Evolutionary conservation across 768 basidiomycete genomes (phyloP).

Genomic region (Hypholoma sublateritium): DNA sequence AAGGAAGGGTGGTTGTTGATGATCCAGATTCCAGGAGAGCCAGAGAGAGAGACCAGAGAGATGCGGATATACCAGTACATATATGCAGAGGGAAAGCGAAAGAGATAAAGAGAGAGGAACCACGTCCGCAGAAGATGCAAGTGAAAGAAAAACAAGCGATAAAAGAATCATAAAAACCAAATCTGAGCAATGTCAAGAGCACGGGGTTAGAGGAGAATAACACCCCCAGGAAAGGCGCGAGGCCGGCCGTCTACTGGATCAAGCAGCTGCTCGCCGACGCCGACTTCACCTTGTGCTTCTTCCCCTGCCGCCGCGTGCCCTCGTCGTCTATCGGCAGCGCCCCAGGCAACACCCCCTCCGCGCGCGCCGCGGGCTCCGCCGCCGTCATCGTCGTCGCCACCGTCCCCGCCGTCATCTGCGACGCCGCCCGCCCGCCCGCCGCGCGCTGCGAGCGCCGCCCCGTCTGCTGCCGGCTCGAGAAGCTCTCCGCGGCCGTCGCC

Average conservation of each 20-base stretch:
- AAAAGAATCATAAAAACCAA: neutral
- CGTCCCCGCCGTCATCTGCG: slow-evolving; percentile 2
- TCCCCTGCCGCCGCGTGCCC: slow-evolving; percentile 21
- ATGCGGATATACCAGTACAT: slow-evolving; percentile 17
- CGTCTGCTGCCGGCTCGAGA: slow-evolving; percentile 31
- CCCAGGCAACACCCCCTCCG: slow-evolving; percentile 29
- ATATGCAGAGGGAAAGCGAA: slow-evolving; percentile 6
- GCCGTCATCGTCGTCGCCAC: slow-evolving; percentile 1
- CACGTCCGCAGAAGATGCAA: too few species aligned
- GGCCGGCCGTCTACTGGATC: slow-evolving; percentile 36
- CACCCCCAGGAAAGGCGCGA: slow-evolving; percentile 1
- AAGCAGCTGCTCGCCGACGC: slow-evolving; percentile 42
- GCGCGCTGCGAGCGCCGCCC: slow-evolving; percentile 19
- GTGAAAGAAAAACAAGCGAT: neutral
- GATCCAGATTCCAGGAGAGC: slow-evolving; percentile 6
- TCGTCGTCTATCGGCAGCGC: slow-evolving; percentile 30
- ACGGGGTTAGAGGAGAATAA: slow-evolving; percentile 10
- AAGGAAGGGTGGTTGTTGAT: neutral
- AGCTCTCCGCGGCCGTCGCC: slow-evolving; percentile 48
- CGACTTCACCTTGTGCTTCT: slow-evolving; percentile 40
- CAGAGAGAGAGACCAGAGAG: neutral
- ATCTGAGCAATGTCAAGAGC: slow-evolving; percentile 8
- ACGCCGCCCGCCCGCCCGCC: slow-evolving; percentile 9
- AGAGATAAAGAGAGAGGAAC: slow-evolving; percentile 1
- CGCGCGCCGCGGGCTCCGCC: neutral